These are phyloP conservation scores for Oehlia diaphana DNA, from an alignment of 192 early-diverging fungal genomes.

Conservation along the genomic window DNA sequence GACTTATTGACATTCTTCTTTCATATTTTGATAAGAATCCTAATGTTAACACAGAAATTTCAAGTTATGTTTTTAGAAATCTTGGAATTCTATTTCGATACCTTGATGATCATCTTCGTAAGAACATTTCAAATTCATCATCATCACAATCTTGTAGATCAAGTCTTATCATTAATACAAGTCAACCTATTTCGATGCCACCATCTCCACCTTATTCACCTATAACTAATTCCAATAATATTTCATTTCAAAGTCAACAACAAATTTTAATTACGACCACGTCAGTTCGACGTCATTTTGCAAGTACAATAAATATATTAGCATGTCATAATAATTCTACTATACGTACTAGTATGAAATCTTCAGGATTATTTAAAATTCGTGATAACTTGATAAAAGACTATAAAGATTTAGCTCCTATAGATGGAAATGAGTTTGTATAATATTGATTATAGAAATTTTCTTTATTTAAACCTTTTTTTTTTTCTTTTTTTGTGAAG, in stretches of 20 bases:
- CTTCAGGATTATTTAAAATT: slow-evolving; percentile 45
- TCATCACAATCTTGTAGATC: slow-evolving; percentile 9
- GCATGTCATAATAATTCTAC: slow-evolving; percentile 44
- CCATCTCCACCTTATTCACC: slow-evolving; percentile 24
- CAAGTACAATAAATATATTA: slow-evolving; percentile 41
- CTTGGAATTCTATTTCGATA: slow-evolving; percentile 36
- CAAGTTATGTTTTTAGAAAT: slow-evolving; percentile 37
- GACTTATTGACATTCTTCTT: slow-evolving; percentile 39
- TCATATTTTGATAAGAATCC: slow-evolving; percentile 45
- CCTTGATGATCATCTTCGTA: slow-evolving; percentile 37
- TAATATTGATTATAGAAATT: neutral
- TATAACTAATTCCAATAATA: slow-evolving; percentile 20
- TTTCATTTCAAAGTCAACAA: neutral
- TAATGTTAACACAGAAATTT: slow-evolving; percentile 40
- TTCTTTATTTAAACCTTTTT: neutral
- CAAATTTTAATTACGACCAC: slow-evolving; percentile 32
- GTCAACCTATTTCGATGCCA: neutral
- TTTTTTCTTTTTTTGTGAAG: too few species aligned
- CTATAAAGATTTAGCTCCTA: slow-evolving; percentile 15
- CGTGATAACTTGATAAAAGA: slow-evolving; percentile 39
- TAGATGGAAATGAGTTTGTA: slow-evolving; percentile 14
- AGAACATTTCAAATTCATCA: slow-evolving; percentile 23
- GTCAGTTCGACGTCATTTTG: slow-evolving; percentile 36
- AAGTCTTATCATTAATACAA: neutral
- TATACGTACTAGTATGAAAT: slow-evolving; percentile 43